phyloP scores from a whole-genome alignment of 2,329 filamentous ascomycete genomes.

The Fusarium verrucosum region DNA sequence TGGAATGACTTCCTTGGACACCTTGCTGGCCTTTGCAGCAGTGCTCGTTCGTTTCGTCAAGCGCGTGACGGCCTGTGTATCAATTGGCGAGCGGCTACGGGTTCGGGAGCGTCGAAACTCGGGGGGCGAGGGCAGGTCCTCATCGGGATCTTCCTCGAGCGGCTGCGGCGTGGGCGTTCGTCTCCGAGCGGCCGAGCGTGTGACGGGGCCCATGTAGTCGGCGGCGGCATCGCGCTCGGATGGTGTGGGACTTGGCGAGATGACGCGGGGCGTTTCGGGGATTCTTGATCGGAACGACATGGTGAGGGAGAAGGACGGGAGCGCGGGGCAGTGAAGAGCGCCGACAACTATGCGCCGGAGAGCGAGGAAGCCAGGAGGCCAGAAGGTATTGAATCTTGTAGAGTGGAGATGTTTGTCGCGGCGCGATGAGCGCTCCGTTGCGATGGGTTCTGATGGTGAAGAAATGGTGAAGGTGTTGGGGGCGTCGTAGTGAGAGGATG shows the following conservation, averaged over 20 bases:
- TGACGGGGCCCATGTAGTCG: conserved; percentile 75
- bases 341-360: conserved; percentile 64
- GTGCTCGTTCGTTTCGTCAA: conserved; percentile 61
- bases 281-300: conserved; percentile 66
- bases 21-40: conserved; percentile 45
- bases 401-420: conserved; percentile 62
- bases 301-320: conserved; percentile 67
- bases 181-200: conserved; percentile 74
- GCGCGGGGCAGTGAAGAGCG: conserved; percentile 62
- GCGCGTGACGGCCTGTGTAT: conserved; percentile 60
- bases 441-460: conserved; percentile 17
- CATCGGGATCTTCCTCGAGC: conserved; percentile 67
- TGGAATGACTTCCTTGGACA: conserved; percentile 31
- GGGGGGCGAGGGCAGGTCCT: conserved; percentile 57
- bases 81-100: conserved; percentile 75
- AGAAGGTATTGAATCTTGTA: conserved; percentile 44
- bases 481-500: conserved; percentile 17
- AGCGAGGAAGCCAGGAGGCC: conserved; percentile 59
- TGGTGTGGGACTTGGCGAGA: conserved; percentile 82
- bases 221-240: conserved; percentile 46
- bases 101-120: conserved; percentile 71
- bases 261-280: conserved; percentile 84
- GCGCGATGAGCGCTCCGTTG: conserved; percentile 53
- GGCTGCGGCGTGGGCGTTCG: conserved; percentile 65
- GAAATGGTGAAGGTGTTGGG: conserved; percentile 36